phyloP scores from a whole-genome alignment of 2,329 filamentous ascomycete species.

The Penicillium sp. region DNA sequence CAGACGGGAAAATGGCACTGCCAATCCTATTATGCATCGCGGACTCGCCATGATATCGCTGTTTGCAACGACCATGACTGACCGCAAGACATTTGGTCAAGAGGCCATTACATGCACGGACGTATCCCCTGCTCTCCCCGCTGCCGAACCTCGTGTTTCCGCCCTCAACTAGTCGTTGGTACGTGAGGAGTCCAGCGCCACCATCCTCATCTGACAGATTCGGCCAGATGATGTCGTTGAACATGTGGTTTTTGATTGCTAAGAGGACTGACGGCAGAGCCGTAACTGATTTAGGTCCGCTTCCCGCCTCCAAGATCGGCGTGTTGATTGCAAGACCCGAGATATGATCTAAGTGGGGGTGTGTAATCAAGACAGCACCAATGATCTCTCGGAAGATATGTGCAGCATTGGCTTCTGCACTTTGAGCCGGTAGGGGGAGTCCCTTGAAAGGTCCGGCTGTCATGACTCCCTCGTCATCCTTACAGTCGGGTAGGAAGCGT shows the following conservation, averaged over 20 bases:
- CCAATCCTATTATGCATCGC: constrained; percentile 61
- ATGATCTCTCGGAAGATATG: constrained; percentile 78
- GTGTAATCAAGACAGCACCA: constrained; percentile 88
- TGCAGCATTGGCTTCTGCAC: constrained; percentile 74
- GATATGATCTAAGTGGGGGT: constrained; percentile 96
- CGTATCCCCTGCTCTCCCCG: constrained; percentile 77
- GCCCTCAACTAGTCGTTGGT: constrained; percentile 83
- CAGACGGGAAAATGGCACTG: constrained; percentile 45
- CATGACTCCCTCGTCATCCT: constrained; percentile 32
- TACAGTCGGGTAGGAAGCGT: constrained; percentile 27
- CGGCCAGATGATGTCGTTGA: constrained; percentile 98
- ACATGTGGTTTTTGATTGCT: constrained; percentile 90
- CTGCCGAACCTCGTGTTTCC: constrained; percentile 82
- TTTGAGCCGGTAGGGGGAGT: constrained; percentile 67
- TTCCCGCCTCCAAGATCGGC: constrained; percentile 75
- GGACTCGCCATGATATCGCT: constrained; percentile 56
- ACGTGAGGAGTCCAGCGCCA: constrained; percentile 88
- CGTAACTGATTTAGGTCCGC: constrained; percentile 78
- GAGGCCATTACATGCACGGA: constrained; percentile 86
- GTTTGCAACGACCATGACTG: constrained; percentile 87
- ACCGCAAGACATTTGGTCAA: constrained; percentile 84
- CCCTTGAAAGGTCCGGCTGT: constrained; percentile 77
- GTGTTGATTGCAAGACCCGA: constrained; percentile 92
- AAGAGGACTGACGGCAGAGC: constrained; percentile 86
- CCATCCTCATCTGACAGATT: constrained; percentile 96